Base-by-base conservation (phyloP, 2,329 filamentous ascomycete species). In the Aureobasidium sp. region DNA sequence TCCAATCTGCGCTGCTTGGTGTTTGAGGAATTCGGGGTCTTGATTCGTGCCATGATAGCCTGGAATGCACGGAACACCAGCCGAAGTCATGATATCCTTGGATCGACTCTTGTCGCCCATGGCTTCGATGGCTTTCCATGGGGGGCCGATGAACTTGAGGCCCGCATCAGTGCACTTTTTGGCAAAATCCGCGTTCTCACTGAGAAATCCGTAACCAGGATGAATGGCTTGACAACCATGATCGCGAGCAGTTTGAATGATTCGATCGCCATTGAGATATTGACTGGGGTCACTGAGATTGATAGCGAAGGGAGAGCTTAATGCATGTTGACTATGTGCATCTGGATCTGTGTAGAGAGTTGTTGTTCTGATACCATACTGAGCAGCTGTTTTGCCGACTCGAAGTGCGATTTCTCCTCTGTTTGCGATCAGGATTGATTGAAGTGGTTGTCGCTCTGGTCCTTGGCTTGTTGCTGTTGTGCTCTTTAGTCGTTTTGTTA, bases 301-400 rank as follows among this genome's bases (percentile, higher is more conserved):
- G 52, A 96, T 84, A 29, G 92, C 87, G 73, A 90, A 89, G 2
- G 90, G 88, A 29, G 91, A 92, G 68, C 88, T 88, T 63, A 91
- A 80, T 36, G 93, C 91, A 79, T 99, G 94, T 76, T 96, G 94
- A 34, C 91, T 88, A 65, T 80, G 81, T 63, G 89, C 87, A 74
- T 99, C 94, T 42, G 93, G 90, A 67, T 96, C 90, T 8, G 94
- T 99, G 76, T 96, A 99, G 63, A 99, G 83, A 0, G 93, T 97
- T 0, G 93, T 97, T 20, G 93, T 96, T 65, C 87, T 86, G 71
- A 99, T 96, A 63, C 94, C 93, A 72, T 96, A 88, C 66, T 88
- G 85, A 56, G 89, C 82, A 37, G 94, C 94, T 25, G 94, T 99
- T 67, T 87, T 85, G 67, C 92, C 89, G 67, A 99, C 94, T 68